These are phyloP conservation scores for Ormosia emarginata DNA, from an alignment of 306 rosid species.

Conservation along the genomic window DNA sequence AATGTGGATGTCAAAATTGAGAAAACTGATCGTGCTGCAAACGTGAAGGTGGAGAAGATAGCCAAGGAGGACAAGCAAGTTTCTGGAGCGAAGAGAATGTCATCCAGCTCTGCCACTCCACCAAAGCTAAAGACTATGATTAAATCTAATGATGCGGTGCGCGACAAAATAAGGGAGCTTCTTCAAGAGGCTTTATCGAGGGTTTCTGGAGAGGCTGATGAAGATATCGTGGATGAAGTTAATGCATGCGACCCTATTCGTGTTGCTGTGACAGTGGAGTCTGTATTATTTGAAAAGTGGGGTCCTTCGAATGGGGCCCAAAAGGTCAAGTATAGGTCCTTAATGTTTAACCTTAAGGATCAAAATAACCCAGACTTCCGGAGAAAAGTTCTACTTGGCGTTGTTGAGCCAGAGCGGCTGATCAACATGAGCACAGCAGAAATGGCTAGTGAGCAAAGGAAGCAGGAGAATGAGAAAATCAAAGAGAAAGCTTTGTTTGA, in stretches of 20 bases:
- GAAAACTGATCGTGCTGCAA: constrained; percentile 35
- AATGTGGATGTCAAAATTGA: constrained; percentile 45
- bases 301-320: constrained; percentile 88
- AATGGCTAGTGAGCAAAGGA: constrained; percentile 95
- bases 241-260: constrained; percentile 77
- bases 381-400: constrained; percentile 84
- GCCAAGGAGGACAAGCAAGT: constrained; percentile 49
- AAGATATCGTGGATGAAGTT: constrained; percentile 47
- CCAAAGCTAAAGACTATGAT: constrained; percentile 75
- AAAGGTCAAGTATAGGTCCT: constrained; percentile 84
- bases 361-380: constrained; percentile 90
- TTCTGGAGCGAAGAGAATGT: constrained; percentile 45
- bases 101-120: constrained; percentile 38
- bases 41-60: constrained; percentile 63
- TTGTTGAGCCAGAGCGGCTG: constrained; percentile 58
- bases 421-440: constrained; percentile 72
- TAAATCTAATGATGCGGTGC: constrained; percentile 55
- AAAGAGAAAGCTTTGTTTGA: constrained; percentile 78
- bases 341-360: constrained; percentile 91
- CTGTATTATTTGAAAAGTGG: constrained; percentile 81
- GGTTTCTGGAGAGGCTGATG: constrained; percentile 71
- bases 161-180: constrained; percentile 82
- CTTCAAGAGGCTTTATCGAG: constrained; percentile 73
- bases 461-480: constrained; percentile 60
- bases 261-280: constrained; percentile 84